A percentile compares a stretch with the other conserved stretches of the same genome.
These are phyloP conservation scores for Aspergillus piperis DNA, from an alignment of 2,329 filamentous ascomycete genomes.

Conservation along the genomic window DNA sequence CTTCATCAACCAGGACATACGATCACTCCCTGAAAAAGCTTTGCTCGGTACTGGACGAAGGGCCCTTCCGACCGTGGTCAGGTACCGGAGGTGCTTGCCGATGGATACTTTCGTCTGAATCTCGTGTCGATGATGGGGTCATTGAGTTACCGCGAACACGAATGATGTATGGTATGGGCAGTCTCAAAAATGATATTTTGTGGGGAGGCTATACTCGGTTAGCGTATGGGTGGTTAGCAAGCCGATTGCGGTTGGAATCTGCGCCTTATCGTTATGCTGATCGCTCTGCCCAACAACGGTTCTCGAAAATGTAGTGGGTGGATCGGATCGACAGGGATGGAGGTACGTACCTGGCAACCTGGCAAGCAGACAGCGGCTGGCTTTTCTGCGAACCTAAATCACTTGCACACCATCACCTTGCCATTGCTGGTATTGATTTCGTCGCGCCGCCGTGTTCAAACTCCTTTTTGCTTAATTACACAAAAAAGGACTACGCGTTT, in stretches of 20 bases:
- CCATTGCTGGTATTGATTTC: too few species aligned
- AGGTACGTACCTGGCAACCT: background rate
- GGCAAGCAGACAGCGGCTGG: background rate
- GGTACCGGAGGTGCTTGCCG: background rate
- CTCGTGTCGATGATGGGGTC: background rate
- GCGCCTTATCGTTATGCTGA: background rate
- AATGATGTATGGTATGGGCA: background rate
- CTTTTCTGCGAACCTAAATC: background rate
- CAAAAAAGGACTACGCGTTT: background rate
- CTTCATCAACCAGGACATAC: background rate
- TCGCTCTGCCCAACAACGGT: background rate
- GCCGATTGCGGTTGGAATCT: conserved; percentile 1
- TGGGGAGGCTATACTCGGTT: conserved; percentile 1
- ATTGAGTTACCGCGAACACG: background rate
- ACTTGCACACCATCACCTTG: background rate
- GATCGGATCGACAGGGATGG: conserved; percentile 19
- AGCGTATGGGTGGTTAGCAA: background rate
- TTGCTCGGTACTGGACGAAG: background rate
- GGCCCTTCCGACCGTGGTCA: background rate
- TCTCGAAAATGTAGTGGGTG: conserved; percentile 9
- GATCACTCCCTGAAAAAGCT: background rate
- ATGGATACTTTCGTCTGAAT: background rate
- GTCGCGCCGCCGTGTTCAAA: too few species aligned
- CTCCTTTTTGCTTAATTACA: too few species aligned
- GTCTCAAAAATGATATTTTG: conserved; percentile 5